These are phyloP conservation scores for Eucalyptus viminalis DNA, from an alignment of 345 rosid species.

Conservation along the genomic window DNA sequence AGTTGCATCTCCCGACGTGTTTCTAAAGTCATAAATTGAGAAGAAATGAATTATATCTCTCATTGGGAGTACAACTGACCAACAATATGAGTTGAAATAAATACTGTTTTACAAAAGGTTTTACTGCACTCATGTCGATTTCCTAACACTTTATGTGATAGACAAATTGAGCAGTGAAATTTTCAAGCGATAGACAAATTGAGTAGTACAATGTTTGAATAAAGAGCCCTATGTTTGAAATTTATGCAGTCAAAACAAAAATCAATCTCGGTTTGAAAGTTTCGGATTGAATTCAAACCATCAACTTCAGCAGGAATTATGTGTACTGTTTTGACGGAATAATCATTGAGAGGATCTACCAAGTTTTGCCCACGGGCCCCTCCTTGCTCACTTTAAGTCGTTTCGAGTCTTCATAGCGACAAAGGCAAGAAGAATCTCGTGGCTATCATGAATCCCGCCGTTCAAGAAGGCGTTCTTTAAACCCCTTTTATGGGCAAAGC, in stretches of 20 bases:
- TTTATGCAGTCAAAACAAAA: not conserved
- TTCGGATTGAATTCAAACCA: not conserved
- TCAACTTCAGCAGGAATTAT: not conserved
- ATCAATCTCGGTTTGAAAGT: not conserved
- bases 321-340: not conserved
- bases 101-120: not conserved
- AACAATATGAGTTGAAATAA: not conserved
- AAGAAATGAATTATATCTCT: not conserved
- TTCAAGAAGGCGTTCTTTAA: not conserved
- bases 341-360: not conserved
- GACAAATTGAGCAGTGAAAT: not conserved
- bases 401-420: constrained; percentile 7
- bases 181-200: not conserved
- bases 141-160: not conserved
- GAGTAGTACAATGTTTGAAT: not conserved
- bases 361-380: not conserved
- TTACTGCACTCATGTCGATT: not conserved
- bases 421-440: not conserved
- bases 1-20: not conserved
- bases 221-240: not conserved
- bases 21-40: not conserved
- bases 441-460: constrained; percentile 31
- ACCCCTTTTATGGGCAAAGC: not conserved
- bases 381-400: not conserved
- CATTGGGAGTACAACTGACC: not conserved